phyloP scores from a whole-genome alignment of 306 rosid genomes.

The Ochetophila trinervis region DNA sequence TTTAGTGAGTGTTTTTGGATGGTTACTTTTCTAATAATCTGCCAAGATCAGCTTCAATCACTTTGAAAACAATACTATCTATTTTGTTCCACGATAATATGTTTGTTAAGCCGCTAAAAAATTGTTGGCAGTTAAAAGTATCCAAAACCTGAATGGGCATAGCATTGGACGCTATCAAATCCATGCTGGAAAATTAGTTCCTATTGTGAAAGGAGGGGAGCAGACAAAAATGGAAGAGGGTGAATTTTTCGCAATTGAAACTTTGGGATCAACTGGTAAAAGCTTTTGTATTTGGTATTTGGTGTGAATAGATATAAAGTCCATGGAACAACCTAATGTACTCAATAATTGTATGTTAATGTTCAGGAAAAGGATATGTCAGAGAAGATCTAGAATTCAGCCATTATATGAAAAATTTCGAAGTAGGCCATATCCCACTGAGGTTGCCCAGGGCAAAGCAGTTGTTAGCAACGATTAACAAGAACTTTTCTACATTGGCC shows the following conservation, averaged over 20 bases:
- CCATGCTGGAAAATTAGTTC: too few species aligned
- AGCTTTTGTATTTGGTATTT: conserved; percentile 16
- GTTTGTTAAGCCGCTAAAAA: neutral
- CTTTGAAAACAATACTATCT: neutral
- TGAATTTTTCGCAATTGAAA: conserved; percentile 93
- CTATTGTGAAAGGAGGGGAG: too few species aligned
- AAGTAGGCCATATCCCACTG: conserved; percentile 82
- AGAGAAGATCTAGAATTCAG: conserved; percentile 98
- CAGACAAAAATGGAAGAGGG: too few species aligned
- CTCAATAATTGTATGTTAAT: conserved; percentile 18
- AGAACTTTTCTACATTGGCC: conserved; percentile 92
- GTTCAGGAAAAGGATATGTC: conserved; percentile 86
- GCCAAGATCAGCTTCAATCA: too few species aligned
- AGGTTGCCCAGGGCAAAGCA: conserved; percentile 96
- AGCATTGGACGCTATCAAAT: conserved; percentile 95
- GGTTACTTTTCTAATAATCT: too few species aligned
- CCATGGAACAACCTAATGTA: conserved; percentile 2
- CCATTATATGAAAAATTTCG: conserved; percentile 95
- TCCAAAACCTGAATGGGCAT: conserved; percentile 94
- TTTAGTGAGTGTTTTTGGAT: neutral
- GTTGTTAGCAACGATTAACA: conserved; percentile 75
- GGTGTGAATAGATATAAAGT: conserved; percentile 21
- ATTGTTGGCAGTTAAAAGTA: conserved; percentile 78
- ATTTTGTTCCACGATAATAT: neutral
- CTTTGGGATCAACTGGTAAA: conserved; percentile 91